Base-by-base conservation (phyloP, 768 basidiomycete genomes). In the Amanita exitialis region DNA sequence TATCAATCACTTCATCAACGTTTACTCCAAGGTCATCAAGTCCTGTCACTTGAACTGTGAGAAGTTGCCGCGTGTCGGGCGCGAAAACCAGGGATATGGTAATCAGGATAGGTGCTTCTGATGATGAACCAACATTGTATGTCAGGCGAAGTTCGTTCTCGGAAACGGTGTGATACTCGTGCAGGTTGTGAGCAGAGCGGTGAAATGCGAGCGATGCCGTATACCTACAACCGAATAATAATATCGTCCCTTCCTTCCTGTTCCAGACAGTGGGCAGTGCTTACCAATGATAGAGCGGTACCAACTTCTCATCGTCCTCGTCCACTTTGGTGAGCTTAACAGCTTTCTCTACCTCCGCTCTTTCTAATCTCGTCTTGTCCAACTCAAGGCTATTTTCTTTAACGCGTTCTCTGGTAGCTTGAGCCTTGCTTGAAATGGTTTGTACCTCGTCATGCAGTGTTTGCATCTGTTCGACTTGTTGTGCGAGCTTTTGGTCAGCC, bases 391-490 rank as follows among this genome's bases (percentile, higher is more conserved):
- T 72, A 35, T 72, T 74, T 1, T 63, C 64, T 62, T 86, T 90
- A 36, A 90, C 69, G 23, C 69, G 67, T 13, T 80, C 81, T 57
- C 83, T 87, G 15, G 80, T 70, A 4, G 66, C 65, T 20, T 74
- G 73, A 32, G 81, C 70, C 32, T 66, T 68, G 44, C 69, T 70
- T 45, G 81, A 78, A 20, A 79, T 61, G 9, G 62, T 61, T 51
- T 82, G 77, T 6, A 83, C 70, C 52, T 82, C 72, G 44, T 88
- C 87, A 44, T 78, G 81, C 37, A 88, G 67, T n/a, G 64, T 67
- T 59, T 90, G 84, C 81, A 94, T 88, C 61, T 88, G 79, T 7
- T 69, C 73, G n/a, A 86, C 79, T 56, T 94, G 90, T 9, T 76
- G 76, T 8, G 82, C 80, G 2, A 91, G 78, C 48, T 82, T 79